These are phyloP conservation scores for Colletotrichum karsti DNA, from an alignment of 2,329 filamentous ascomycete species.

Conservation along the genomic window DNA sequence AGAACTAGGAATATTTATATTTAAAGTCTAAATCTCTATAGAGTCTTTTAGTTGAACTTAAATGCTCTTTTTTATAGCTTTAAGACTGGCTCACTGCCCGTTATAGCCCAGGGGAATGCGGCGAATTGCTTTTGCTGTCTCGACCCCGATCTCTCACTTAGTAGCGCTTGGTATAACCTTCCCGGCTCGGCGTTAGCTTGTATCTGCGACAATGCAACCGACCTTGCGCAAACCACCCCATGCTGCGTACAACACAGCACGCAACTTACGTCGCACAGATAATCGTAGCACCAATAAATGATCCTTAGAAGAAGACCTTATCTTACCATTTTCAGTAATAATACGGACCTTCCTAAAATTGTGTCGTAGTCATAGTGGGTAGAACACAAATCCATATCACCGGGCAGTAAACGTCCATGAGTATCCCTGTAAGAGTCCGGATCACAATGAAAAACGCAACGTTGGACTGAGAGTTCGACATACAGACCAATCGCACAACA, in stretches of 20 bases:
- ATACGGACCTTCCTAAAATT: constrained; percentile 4
- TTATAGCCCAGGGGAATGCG: too few relatives aligned
- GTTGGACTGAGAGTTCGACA: neutral
- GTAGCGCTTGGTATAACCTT: constrained; percentile 7
- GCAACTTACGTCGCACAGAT: neutral
- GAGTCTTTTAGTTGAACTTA: too few relatives aligned
- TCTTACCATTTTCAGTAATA: neutral
- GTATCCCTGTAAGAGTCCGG: neutral
- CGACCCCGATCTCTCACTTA: too few relatives aligned
- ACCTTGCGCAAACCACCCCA: neutral
- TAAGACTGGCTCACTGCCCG: too few relatives aligned
- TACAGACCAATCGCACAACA: constrained; percentile 6
- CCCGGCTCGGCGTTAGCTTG: constrained; percentile 18
- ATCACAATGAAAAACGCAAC: neutral
- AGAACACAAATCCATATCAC: neutral
- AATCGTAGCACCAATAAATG: neutral
- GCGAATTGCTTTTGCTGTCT: too few relatives aligned
- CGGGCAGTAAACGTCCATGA: neutral
- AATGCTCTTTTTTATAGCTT: too few relatives aligned
- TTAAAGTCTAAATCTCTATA: too few relatives aligned
- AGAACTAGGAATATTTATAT: too few relatives aligned
- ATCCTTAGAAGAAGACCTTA: neutral
- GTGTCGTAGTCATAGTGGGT: neutral
- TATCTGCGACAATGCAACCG: neutral
- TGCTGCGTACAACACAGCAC: neutral